Conservation (phyloP, 805 yeast species). For the Candida sakaeoensis region DNA sequence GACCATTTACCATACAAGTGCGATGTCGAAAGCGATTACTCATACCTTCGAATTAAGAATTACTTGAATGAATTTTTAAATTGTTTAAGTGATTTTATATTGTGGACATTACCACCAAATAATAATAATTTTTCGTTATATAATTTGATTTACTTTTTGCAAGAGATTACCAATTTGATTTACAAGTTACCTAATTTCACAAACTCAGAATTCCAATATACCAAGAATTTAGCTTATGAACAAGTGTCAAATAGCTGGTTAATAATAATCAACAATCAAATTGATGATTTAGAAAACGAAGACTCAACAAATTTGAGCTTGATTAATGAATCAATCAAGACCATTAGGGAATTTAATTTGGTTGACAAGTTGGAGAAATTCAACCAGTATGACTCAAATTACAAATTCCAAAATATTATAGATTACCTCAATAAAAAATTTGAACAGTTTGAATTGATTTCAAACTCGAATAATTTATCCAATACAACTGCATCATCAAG, state of each 20-base stretch:
- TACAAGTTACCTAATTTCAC: constrained; percentile 66
- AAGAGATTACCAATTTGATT: constrained; percentile 55
- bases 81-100: constrained; percentile 70
- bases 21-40: constrained; percentile 68
- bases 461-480: constrained; percentile 12
- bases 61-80: constrained; percentile 63
- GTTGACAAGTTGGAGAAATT: constrained; percentile 42
- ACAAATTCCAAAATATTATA: constrained; percentile 38
- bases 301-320: constrained; percentile 15
- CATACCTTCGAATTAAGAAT: constrained; percentile 69
- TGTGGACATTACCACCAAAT: constrained; percentile 69
- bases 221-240: constrained; percentile 52
- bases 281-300: constrained; percentile 15
- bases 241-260: constrained; percentile 60
- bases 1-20: constrained; percentile 70
- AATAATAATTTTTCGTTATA: constrained; percentile 44
- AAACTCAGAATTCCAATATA: constrained; percentile 52
- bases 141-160: constrained; percentile 58
- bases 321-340: constrained; percentile 20
- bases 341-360: constrained; percentile 35
- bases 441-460: constrained; percentile 25
- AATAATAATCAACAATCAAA: constrained; percentile 33
- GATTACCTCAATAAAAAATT: constrained; percentile 42
- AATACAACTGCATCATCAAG: neutral
- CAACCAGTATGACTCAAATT: constrained; percentile 38